phyloP scores from a whole-genome alignment of 2,329 filamentous ascomycete species.

The Eutypa lata region DNA sequence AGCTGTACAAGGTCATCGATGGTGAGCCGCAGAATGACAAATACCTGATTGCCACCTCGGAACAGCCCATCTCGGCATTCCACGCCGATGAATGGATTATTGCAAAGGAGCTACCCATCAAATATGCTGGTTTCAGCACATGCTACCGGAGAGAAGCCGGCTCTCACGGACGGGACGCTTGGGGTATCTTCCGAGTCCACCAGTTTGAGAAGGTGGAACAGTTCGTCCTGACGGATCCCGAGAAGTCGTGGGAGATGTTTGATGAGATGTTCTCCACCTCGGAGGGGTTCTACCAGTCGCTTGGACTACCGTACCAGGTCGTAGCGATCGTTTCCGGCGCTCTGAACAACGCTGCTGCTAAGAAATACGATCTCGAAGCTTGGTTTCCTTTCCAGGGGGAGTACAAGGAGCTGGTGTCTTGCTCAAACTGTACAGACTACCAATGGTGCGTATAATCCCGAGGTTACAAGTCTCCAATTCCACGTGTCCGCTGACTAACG shows the following conservation, averaged over 20 bases:
- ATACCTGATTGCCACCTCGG: conserved; percentile 74
- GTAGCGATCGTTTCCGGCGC: conserved; percentile 96
- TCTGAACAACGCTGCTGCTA: conserved; percentile 81
- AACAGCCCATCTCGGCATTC: conserved; percentile 90
- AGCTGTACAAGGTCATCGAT: conserved; percentile 93
- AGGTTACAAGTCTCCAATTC: no score
- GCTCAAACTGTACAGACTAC: conserved; percentile 98
- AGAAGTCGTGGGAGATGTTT: conserved; percentile 90
- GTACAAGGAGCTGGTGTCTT: conserved; percentile 97
- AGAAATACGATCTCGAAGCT: conserved; percentile 95
- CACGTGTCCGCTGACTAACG: background rate
- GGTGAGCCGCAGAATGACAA: conserved; percentile 88
- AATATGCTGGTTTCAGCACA: conserved; percentile 88
- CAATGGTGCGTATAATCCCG: conserved; percentile 43
- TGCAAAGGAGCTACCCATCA: conserved; percentile 81
- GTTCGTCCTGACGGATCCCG: conserved; percentile 64
- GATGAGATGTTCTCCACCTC: conserved; percentile 88
- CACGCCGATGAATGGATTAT: conserved; percentile 94
- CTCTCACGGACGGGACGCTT: conserved; percentile 86
- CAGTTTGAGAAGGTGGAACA: conserved; percentile 85
- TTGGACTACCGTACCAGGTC: conserved; percentile 85
- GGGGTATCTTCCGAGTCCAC: conserved; percentile 97
- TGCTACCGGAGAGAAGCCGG: conserved; percentile 97
- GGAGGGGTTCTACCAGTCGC: conserved; percentile 91
- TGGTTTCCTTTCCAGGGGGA: conserved; percentile 96